These are phyloP conservation scores for Stemphylium beticola DNA, from an alignment of 2,329 filamentous ascomycete genomes.

Conservation along the genomic window DNA sequence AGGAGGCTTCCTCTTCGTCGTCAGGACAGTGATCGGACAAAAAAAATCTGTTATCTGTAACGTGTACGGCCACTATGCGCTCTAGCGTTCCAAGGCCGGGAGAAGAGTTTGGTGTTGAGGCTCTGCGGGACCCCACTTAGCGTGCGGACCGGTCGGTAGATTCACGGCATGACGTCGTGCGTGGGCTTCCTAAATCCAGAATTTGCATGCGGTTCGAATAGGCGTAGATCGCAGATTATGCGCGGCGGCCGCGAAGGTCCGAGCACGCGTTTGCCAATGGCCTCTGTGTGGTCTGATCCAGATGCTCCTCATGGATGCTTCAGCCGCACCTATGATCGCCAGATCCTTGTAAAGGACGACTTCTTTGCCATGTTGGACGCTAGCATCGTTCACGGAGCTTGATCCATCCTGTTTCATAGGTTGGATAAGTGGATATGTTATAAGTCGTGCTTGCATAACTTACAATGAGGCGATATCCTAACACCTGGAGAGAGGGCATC, in stretches of 20 bases:
- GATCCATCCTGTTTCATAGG: background rate
- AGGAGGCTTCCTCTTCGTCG: background rate
- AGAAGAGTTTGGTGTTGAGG: slow-evolving; percentile 24
- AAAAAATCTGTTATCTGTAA: slow-evolving; percentile 15
- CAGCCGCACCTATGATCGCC: slow-evolving; percentile 1
- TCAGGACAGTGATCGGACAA: slow-evolving; percentile 1
- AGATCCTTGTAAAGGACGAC: background rate
- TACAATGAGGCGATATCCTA: background rate
- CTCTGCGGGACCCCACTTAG: slow-evolving; percentile 29
- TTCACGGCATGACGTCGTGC: slow-evolving; percentile 14
- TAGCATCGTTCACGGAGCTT: background rate
- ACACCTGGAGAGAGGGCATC: background rate
- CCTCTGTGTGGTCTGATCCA: slow-evolving; percentile 9
- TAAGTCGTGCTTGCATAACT: background rate
- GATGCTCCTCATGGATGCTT: slow-evolving; percentile 1
- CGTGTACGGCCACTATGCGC: slow-evolving; percentile 11
- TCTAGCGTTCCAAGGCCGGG: slow-evolving; percentile 12
- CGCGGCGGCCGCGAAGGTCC: slow-evolving; percentile 8
- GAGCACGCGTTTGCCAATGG: slow-evolving; percentile 4
- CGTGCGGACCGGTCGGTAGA: slow-evolving; percentile 10
- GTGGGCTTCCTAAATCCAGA: slow-evolving; percentile 9
- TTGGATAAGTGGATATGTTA: background rate
- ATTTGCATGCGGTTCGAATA: slow-evolving; percentile 3
- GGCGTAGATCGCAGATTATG: background rate
- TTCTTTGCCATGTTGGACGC: background rate